Evolutionary conservation across 2,329 filamentous ascomycete genomes (phyloP).

Genomic region (Colletotrichum musicola): DNA sequence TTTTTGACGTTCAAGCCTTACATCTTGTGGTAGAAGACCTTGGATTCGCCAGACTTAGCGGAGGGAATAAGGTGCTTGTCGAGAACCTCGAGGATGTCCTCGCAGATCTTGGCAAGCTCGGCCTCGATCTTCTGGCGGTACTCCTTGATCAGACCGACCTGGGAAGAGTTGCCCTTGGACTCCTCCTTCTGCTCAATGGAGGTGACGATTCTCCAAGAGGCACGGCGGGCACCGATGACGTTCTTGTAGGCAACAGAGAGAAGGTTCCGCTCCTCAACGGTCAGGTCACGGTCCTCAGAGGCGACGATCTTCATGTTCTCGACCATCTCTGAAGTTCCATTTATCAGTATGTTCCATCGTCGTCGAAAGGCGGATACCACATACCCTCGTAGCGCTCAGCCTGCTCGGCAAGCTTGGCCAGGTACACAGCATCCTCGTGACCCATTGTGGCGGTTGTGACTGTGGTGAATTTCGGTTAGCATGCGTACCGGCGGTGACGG

Average conservation of each 20-base stretch:
- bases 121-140: conserved; percentile 99
- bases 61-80: conserved; percentile 95
- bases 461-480: conserved; percentile 27
- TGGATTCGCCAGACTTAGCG: conserved; percentile 95
- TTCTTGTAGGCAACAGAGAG: conserved; percentile 99
- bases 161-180: conserved; percentile 95
- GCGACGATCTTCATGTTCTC: conserved; percentile 99
- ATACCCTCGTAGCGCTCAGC: conserved; percentile 99
- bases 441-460: conserved; percentile 79
- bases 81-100: conserved; percentile 95
- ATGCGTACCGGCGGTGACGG: conserved; percentile 14
- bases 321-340: conserved; percentile 83
- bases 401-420: conserved; percentile 99
- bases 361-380: conserved; percentile 46
- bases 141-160: conserved; percentile 94
- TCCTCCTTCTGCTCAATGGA: conserved; percentile 99
- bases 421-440: conserved; percentile 99
- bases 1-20: conserved; percentile 58
- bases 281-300: conserved; percentile 84
- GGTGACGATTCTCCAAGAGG: conserved; percentile 97
- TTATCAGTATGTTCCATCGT: conserved; percentile 27
- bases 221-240: conserved; percentile 95
- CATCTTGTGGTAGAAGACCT: conserved; percentile 99
- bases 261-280: conserved; percentile 96
- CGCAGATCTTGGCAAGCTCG: conserved; percentile 97